phyloP scores from a whole-genome alignment of 139 green algal genomes.

The Chlamydomonas eustigma region DNA sequence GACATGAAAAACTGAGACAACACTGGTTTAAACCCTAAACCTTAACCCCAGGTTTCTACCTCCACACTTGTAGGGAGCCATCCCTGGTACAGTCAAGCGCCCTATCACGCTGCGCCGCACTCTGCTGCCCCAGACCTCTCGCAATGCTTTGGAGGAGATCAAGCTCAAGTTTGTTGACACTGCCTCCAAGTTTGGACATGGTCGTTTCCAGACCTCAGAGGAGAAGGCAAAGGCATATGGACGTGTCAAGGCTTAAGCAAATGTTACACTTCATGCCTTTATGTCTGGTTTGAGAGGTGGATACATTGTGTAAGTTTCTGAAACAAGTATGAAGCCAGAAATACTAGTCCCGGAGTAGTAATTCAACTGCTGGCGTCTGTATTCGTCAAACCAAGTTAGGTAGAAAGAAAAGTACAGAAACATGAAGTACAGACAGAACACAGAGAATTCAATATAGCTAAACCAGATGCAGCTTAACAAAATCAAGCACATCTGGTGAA shows the following conservation, averaged over 20 bases:
- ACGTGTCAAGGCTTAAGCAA: slow-evolving; percentile 7
- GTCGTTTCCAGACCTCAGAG: slow-evolving; percentile 97
- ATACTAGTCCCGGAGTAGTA: too few species aligned
- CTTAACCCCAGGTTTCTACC: not conserved
- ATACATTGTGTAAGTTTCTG: too few species aligned
- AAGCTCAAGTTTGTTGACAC: slow-evolving; percentile 99
- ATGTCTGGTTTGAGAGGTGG: not conserved
- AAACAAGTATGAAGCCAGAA: too few species aligned
- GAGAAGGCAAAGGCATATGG: slow-evolving; percentile 81
- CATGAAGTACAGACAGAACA: too few species aligned
- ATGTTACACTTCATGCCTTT: not conserved
- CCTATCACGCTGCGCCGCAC: slow-evolving; percentile 92
- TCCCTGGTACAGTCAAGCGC: slow-evolving; percentile 92
- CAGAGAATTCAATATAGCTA: too few species aligned
- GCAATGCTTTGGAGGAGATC: slow-evolving; percentile 91
- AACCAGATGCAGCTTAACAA: too few species aligned
- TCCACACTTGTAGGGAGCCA: slow-evolving; percentile 50
- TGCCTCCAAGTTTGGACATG: slow-evolving; percentile 97
- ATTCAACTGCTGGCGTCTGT: too few species aligned
- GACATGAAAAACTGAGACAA: too few species aligned
- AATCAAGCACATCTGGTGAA: too few species aligned
- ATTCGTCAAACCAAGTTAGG: too few species aligned
- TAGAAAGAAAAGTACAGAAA: too few species aligned
- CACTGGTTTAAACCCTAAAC: too few species aligned
- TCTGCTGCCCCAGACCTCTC: slow-evolving; percentile 87